phyloP scores from a whole-genome alignment of 345 rosid genomes.

The Pistacia vera region DNA sequence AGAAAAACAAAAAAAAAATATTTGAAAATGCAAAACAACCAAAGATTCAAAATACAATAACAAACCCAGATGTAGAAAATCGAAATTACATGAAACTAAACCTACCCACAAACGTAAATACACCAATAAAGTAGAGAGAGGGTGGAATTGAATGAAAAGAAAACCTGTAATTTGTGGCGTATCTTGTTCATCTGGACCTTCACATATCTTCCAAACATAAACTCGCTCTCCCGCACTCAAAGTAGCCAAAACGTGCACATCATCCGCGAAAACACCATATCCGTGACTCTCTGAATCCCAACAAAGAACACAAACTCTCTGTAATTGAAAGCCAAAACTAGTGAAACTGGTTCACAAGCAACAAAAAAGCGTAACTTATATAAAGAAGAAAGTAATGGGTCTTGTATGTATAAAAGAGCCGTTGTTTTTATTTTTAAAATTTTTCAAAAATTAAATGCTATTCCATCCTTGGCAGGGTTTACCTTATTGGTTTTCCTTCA shows the following conservation, averaged over 20 bases:
- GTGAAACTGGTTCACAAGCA: no score
- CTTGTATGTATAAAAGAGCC: no score
- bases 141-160: no score
- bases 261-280: constrained; percentile 92
- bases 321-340: no score
- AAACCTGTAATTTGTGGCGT: constrained; percentile 65
- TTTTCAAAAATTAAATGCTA: no score
- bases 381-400: no score
- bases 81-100: not conserved
- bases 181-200: constrained; percentile 79
- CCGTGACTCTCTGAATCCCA: constrained; percentile 68
- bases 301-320: constrained; percentile 8
- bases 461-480: no score
- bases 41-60: not conserved
- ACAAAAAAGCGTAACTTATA: no score
- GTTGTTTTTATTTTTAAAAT: no score
- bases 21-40: not conserved
- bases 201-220: constrained; percentile 73
- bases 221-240: constrained; percentile 78
- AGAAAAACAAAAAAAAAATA: not conserved
- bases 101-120: not conserved
- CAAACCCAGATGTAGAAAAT: not conserved
- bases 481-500: no score
- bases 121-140: not conserved
- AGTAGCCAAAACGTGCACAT: constrained; percentile 93